Evolutionary conservation across 345 rosid species (phyloP), one percentile per base, ranked within the genome.

Genomic region (Euphorbia peplus): DNA sequence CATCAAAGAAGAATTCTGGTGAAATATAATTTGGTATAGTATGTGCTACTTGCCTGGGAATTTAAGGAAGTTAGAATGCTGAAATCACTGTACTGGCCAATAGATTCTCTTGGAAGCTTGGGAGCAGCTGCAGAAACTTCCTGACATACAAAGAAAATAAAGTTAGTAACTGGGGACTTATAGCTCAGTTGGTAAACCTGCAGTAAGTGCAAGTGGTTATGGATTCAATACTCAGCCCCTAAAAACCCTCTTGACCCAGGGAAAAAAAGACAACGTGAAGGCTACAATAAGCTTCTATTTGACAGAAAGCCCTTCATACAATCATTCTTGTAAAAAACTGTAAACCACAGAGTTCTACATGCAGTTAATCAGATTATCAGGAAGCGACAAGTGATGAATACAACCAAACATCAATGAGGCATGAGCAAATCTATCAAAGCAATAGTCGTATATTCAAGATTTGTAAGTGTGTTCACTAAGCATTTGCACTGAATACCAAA

Each of bases 61-160:
- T 91, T 95, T 76, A 95, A 82, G 69, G 99, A 95, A 64, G 99
- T 91, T 61, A 95, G 90, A 76, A 91, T 85, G 75, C 76, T 78
- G 78, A 91, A 89, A 73, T 91, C 97, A 63, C 91, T 90, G 70
- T 83, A 85, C 58, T 84, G 93, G 69, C 99, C 85, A 70, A 97
- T 87, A 61, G 83, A 86, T 81, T 84, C 89, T 79, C 88, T 87
- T 28, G 87, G 64, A 69, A 87, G 90, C 84, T 89, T 91, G 19
- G 93, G 85, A 59, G 82, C 91, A 67, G 88, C 83, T 7, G 93
- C 77, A 41, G 95, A 75, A 47, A 89, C 81, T 80, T 93, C 98
- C 98, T 91, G 83, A 78, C 56, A 39, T 8, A 39, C 42, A 39
- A 39, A 39, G 42, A 39, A 39, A 11, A 39, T 39, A 39, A 35